phyloP scores from a whole-genome alignment of 306 rosid species.

The Cicer cuneatum region DNA sequence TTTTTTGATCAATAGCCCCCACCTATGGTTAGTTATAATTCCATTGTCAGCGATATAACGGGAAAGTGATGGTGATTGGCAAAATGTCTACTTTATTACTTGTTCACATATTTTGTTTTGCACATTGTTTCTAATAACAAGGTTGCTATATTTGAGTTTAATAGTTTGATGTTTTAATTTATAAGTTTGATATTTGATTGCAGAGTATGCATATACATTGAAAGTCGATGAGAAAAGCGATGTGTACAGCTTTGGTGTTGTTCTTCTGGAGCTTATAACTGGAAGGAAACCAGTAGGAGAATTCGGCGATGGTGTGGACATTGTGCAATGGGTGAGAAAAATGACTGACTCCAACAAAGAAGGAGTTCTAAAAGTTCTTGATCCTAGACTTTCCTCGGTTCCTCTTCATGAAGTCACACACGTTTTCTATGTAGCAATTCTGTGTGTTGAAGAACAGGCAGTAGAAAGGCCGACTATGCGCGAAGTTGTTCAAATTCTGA shows the following conservation, averaged over 20 bases:
- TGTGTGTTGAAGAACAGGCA: conserved; percentile 96
- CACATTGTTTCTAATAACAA: not conserved
- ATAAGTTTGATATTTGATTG: conserved; percentile 39
- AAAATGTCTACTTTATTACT: conserved; percentile 12
- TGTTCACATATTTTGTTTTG: conserved; percentile 6
- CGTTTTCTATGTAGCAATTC: conserved; percentile 89
- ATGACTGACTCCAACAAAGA: conserved; percentile 87
- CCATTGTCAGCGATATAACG: not conserved
- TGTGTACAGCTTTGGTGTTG: conserved; percentile 94
- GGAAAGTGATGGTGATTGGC: conserved; percentile 35
- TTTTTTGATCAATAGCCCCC: conserved; percentile 46
- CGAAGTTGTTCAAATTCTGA: conserved; percentile 94
- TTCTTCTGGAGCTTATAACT: conserved; percentile 75
- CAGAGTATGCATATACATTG: conserved; percentile 95
- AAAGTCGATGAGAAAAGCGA: conserved; percentile 97
- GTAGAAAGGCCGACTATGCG: conserved; percentile 98
- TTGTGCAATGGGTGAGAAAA: conserved; percentile 93
- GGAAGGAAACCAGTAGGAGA: conserved; percentile 98
- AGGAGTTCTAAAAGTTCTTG: conserved; percentile 81
- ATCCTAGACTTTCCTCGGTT: conserved; percentile 86
- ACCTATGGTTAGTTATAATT: conserved; percentile 38
- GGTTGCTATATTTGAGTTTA: conserved; percentile 24
- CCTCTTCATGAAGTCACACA: conserved; percentile 91
- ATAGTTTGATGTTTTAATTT: conserved; percentile 6
- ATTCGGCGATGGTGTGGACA: conserved; percentile 96